Conservation (phyloP, 768 basidiomycete species). For the Pleurotus tuber-regium region DNA sequence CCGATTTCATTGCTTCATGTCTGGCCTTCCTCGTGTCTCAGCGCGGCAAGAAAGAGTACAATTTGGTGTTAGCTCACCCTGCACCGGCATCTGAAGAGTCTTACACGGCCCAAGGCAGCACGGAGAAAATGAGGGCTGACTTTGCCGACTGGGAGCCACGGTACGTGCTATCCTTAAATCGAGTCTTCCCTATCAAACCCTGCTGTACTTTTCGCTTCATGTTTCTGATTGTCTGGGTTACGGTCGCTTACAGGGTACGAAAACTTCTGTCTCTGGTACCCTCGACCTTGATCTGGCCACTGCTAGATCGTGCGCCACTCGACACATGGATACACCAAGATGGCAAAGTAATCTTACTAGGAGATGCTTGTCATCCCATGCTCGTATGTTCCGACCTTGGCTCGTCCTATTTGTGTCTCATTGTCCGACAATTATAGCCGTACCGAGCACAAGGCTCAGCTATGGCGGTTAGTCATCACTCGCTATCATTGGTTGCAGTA, state of each 20-base stretch:
- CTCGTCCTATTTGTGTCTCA: neutral
- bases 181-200: neutral
- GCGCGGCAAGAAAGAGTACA: conserved; percentile 40
- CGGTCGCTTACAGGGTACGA: conserved; percentile 28
- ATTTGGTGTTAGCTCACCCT: conserved; percentile 43
- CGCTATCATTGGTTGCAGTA: neutral
- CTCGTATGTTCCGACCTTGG: conserved; percentile 34
- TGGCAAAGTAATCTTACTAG: conserved; percentile 43
- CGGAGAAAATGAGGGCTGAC: conserved; percentile 44
- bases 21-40: conserved; percentile 11
- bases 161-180: conserved; percentile 21
- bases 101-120: conserved; percentile 40
- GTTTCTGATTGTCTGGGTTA: neutral
- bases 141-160: conserved; percentile 49
- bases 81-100: conserved; percentile 39
- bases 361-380: conserved; percentile 60
- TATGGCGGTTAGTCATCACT: conserved; percentile 37
- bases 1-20: neutral
- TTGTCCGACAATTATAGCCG: conserved; percentile 27
- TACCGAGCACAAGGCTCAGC: conserved; percentile 52
- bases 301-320: conserved; percentile 48
- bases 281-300: conserved; percentile 42
- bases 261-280: conserved; percentile 46
- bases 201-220: neutral
- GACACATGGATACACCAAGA: conserved; percentile 45